A percentile compares a stretch with the other conserved stretches of the same genome.
Conservation (phyloP, 768 basidiomycete genomes). For the Amanita molliuscula region DNA sequence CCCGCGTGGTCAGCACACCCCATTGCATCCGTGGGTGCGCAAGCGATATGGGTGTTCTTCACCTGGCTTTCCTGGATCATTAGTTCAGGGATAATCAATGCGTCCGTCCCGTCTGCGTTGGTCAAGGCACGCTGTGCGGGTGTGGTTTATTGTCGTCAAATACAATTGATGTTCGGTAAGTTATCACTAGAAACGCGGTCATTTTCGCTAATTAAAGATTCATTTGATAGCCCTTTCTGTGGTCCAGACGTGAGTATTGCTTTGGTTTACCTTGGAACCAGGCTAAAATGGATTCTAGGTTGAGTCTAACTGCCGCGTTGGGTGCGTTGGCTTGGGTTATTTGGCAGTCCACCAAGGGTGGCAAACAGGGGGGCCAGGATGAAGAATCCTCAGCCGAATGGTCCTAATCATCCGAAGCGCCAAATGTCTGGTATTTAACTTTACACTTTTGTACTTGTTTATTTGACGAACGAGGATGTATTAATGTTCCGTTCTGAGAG, state of each 20-base stretch:
- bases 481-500: background rate
- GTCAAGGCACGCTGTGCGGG: constrained; percentile 28
- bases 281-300: constrained; percentile 18
- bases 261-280: background rate
- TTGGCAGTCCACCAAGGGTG: constrained; percentile 37
- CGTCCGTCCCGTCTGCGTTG: constrained; percentile 35
- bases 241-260: constrained; percentile 35
- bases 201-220: background rate
- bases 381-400: constrained; percentile 1
- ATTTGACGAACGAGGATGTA: background rate
- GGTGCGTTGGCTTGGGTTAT: constrained; percentile 38
- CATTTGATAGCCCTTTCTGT: constrained; percentile 32
- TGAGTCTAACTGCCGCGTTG: constrained; percentile 38
- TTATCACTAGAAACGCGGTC: background rate
- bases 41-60: constrained; percentile 45
- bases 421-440: background rate
- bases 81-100: constrained; percentile 41
- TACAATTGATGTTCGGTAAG: constrained; percentile 45
- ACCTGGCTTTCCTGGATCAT: constrained; percentile 57
- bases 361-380: constrained; percentile 5
- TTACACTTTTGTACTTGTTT: constrained; percentile 3
- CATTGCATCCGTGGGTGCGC: constrained; percentile 46
- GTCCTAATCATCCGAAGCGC: background rate
- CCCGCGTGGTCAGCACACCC: constrained; percentile 44
- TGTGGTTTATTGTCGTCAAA: constrained; percentile 46